A percentile compares a stretch with the other conserved stretches of the same genome.
phyloP scores from a whole-genome alignment of 306 rosid species.

The Vigna hirtella region DNA sequence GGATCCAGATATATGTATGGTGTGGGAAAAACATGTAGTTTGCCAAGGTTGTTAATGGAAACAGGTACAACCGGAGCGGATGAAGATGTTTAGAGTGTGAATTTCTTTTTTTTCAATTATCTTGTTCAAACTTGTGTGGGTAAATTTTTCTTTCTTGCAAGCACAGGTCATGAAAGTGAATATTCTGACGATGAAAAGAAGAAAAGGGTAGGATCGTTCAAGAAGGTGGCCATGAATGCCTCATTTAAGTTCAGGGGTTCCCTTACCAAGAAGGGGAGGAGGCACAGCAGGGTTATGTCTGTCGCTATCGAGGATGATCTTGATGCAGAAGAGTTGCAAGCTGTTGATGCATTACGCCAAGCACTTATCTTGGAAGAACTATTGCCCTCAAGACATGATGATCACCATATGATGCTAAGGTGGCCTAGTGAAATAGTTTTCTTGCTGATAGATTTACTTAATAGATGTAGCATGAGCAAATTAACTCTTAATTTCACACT shows the following conservation, averaged over 20 bases:
- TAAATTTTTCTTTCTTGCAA: not conserved
- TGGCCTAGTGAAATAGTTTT: constrained; percentile 21
- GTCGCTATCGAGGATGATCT: constrained; percentile 67
- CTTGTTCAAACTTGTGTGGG: constrained; percentile 15
- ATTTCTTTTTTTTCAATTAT: constrained; percentile 26
- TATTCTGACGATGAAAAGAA: constrained; percentile 80
- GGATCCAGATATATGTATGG: constrained; percentile 7
- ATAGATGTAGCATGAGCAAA: not conserved
- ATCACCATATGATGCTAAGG: constrained; percentile 92
- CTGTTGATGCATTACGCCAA: constrained; percentile 91
- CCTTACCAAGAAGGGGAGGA: constrained; percentile 70
- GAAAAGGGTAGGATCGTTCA: constrained; percentile 74
- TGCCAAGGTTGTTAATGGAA: constrained; percentile 21
- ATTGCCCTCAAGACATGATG: constrained; percentile 82
- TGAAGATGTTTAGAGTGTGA: constrained; percentile 4
- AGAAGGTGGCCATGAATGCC: constrained; percentile 82
- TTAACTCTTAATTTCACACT: constrained; percentile 14
- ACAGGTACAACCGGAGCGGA: constrained; percentile 4
- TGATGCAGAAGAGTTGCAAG: constrained; percentile 73
- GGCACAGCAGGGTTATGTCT: constrained; percentile 81
- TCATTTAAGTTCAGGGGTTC: constrained; percentile 81
- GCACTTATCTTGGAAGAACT: constrained; percentile 87
- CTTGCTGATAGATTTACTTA: not conserved
- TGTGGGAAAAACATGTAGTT: not conserved
- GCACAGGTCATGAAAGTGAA: constrained; percentile 61